A percentile compares a stretch with the other conserved stretches of the same genome.
These are phyloP conservation scores for Apophysomyces trapeziformis DNA, from an alignment of 371 early-diverging fungal species.

Conservation along the genomic window DNA sequence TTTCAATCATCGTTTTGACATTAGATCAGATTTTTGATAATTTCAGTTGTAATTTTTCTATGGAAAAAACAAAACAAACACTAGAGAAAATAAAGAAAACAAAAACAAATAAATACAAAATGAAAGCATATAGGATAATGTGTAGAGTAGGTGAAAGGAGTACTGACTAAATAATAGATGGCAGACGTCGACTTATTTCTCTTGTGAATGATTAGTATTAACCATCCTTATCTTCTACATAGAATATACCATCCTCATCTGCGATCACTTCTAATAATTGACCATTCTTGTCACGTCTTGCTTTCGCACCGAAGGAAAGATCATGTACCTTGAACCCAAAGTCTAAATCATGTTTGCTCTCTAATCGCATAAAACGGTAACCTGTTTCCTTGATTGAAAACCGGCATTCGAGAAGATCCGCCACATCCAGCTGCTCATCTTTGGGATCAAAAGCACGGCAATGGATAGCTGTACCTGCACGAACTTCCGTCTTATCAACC, in stretches of 20 bases:
- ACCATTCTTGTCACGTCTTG: conserved; percentile 41
- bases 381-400: conserved; percentile 48
- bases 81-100: too few relatives aligned
- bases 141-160: too few relatives aligned
- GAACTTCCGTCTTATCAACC: conserved; percentile 28
- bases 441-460: conserved; percentile 21
- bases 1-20: too few relatives aligned
- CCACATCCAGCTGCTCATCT: background rate
- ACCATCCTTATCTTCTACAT: conserved; percentile 25
- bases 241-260: conserved; percentile 33
- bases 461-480: conserved; percentile 19
- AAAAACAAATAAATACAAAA: too few relatives aligned
- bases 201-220: background rate
- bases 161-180: too few relatives aligned
- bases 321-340: conserved; percentile 47
- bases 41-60: too few relatives aligned
- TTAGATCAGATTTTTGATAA: too few relatives aligned
- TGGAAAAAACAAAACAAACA: too few relatives aligned
- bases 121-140: too few relatives aligned
- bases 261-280: conserved; percentile 37
- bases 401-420: conserved; percentile 33
- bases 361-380: conserved; percentile 52
- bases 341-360: conserved; percentile 40
- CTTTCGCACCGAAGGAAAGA: conserved; percentile 47
- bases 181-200: too few relatives aligned